Percentiles rank a stretch among this genome's conserved stretches.
Conservation (phyloP, 2,329 filamentous ascomycete genomes). For the Phialophora tarda region DNA sequence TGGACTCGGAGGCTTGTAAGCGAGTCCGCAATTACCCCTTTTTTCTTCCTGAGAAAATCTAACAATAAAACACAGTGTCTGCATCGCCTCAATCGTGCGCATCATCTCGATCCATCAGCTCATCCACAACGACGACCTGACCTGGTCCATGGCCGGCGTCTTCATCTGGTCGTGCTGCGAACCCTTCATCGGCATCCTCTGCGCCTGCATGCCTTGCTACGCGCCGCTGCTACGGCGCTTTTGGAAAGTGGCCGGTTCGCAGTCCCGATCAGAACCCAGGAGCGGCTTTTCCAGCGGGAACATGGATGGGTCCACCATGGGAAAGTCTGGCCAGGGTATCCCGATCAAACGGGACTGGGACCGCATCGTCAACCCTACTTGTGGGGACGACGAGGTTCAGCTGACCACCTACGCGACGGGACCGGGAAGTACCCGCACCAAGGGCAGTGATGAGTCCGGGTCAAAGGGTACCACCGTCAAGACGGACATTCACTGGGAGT, state of each 20-base stretch:
- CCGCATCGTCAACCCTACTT: conserved; percentile 19
- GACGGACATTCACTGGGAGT: conserved; percentile 18
- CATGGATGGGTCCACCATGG: conserved; percentile 6
- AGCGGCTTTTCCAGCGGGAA: conserved; percentile 19
- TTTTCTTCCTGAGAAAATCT: conserved; percentile 12
- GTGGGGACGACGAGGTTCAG: conserved; percentile 16
- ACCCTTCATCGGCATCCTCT: conserved; percentile 18
- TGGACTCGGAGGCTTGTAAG: conserved; percentile 18
- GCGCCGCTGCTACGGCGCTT: conserved; percentile 16
- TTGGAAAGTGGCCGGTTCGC: conserved; percentile 16
- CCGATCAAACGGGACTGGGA: conserved; percentile 20
- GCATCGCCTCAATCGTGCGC: conserved; percentile 15
- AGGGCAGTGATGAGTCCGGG: conserved; percentile 18
- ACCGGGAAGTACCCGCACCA: conserved; percentile 14
- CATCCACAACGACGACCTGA: conserved; percentile 17
- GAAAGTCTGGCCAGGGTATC: conserved; percentile 15
- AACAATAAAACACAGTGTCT: conserved; percentile 18
- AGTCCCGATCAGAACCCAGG: conserved; percentile 18
- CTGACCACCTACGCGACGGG: conserved; percentile 11
- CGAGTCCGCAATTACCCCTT: conserved; percentile 2
- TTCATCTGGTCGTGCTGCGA: conserved; percentile 22
- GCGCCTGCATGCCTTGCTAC: conserved; percentile 21
- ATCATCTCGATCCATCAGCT: conserved; percentile 18
- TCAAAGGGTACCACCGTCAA: conserved; percentile 11
- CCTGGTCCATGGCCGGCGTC: conserved; percentile 19